Evolutionary conservation across 176 grass and related monocot genomes (phyloP).

Genomic region (Chloris gayana): DNA sequence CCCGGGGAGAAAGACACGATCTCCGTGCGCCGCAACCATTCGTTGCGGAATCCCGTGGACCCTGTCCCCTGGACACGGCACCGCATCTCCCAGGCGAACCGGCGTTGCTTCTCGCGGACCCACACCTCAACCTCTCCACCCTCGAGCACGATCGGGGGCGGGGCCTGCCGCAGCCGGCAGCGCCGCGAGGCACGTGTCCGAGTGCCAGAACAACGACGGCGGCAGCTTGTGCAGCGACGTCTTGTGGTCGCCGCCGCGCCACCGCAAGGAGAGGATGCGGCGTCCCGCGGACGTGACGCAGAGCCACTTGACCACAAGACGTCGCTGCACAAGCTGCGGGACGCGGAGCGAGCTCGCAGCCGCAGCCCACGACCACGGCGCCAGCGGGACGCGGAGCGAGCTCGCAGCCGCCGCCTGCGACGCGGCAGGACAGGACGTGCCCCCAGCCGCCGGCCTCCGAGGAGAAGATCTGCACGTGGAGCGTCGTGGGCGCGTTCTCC

Average conservation of each 20-base stretch:
- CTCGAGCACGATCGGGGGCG: not conserved
- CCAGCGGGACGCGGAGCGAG: too few relatives aligned
- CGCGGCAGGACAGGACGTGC: not conserved
- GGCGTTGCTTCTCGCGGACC: not conserved
- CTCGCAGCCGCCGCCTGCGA: not conserved
- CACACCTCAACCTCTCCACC: not conserved
- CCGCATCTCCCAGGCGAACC: not conserved
- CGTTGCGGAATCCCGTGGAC: not conserved
- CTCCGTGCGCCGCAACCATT: not conserved
- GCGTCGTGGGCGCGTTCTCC: not conserved
- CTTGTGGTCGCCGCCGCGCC: not conserved
- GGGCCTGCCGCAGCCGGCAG: too few relatives aligned
- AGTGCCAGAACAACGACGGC: too few relatives aligned
- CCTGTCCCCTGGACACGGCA: not conserved
- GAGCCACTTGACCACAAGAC: slow-evolving; percentile 30
- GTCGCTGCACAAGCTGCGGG: too few relatives aligned
- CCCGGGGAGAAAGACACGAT: not conserved
- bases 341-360: not conserved
- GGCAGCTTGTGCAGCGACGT: not conserved
- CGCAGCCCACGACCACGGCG: too few relatives aligned
- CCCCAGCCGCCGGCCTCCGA: not conserved
- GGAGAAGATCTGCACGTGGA: slow-evolving; percentile 35
- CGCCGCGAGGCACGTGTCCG: not conserved
- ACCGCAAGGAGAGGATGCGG: slow-evolving; percentile 9
- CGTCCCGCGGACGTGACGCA: not conserved